Base-by-base conservation (phyloP, 306 rosid species). In the Coriaria nepalensis region DNA sequence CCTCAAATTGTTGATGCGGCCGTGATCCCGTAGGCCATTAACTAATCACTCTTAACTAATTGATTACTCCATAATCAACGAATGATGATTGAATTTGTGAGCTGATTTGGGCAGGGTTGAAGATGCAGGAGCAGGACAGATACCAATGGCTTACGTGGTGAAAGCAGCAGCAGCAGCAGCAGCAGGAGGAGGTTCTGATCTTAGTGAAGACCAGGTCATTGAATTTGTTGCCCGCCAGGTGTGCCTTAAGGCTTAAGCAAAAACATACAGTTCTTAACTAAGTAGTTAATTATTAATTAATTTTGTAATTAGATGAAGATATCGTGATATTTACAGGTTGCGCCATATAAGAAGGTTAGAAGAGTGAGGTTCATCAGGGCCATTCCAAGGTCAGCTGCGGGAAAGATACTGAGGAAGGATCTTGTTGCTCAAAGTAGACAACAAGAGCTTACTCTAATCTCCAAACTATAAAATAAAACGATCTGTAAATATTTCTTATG, bases 321-420 rank as follows among this genome's bases (percentile, higher is more conserved):
- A 20, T 20, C 3, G 3, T 20, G 29, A 20, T 8, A 43, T 37
- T 66, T 68, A 50, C 81, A 87, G 96, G 96, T 87, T 64, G 96
- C 96, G 6, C 83, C 96, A 11, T 87, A 78, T 56, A 87, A 78
- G 77, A 87, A 87, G 69, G 64, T 83, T 43, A 73, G 94, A 74
- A 73, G 59, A 59, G 94, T 88, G 50, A 58, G 66, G 15, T 83
- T 88, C 41, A 72, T 73, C 36, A 61, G 65, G 45, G 50, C 70
- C 34, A 78, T 88, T 63, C 96, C 94, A 52, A 76, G 81, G 64
- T 88, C 96, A 38, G 69, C 74, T 50, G 88, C 96, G 36, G 92
- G 96, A 67, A 88, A 80, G 79, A 88, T 83, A 53, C 63, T 88
- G 68, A 83, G 96, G 58, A 88, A 88, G 77, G 83, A 88, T 50